Conservation (phyloP, 1,139 yeast genomes). For the Hemisphaericaspora xylofermentans region DNA sequence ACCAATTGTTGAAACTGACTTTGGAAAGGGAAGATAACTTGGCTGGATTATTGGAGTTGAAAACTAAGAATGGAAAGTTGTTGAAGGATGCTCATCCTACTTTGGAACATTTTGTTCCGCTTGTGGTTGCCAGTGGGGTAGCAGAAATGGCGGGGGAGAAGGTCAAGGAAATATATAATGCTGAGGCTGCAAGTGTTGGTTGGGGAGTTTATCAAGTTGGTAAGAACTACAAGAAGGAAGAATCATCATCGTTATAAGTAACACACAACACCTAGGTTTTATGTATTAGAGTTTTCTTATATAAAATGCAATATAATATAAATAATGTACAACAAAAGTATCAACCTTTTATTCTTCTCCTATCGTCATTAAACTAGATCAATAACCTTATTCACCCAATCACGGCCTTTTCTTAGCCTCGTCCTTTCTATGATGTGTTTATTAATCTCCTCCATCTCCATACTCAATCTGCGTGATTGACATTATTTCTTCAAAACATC, state of each 20-base stretch:
- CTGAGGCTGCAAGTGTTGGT: conserved; percentile 50
- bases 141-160: conserved; percentile 30
- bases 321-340: conserved; percentile 1
- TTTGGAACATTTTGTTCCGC: conserved; percentile 69
- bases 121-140: conserved; percentile 67
- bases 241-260: neutral
- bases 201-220: conserved; percentile 66
- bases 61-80: conserved; percentile 29
- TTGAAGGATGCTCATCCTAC: conserved; percentile 67
- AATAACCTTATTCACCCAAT: neutral
- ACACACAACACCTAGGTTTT: neutral
- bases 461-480: no score
- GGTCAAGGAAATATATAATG: conserved; percentile 48
- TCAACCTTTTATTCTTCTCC: no score
- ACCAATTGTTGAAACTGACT: conserved; percentile 38
- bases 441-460: no score
- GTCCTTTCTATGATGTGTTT: no score
- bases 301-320: conserved; percentile 3
- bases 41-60: conserved; percentile 14
- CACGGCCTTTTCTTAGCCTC: neutral
- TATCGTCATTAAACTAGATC: no score
- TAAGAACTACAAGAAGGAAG: conserved; percentile 4
- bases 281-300: neutral
- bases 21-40: conserved; percentile 19
- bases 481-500: conserved; percentile 33